phyloP scores from a whole-genome alignment of 169 alveolate species.

The Babesia gibsoni region DNA sequence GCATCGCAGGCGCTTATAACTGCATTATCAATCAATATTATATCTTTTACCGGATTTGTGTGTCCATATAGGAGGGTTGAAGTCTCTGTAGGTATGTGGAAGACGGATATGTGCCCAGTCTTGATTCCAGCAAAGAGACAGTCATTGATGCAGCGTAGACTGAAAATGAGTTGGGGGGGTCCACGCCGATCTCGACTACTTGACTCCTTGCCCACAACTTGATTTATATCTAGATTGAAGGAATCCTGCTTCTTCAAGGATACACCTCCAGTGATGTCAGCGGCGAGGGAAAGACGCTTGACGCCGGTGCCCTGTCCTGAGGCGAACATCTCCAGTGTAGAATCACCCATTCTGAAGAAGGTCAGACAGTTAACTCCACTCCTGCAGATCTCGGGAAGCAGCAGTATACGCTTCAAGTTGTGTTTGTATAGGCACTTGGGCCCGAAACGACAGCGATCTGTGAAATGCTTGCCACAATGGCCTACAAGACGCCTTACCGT shows the following conservation, averaged over 20 bases:
- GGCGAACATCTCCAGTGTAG: conserved; percentile 47
- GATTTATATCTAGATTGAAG: conserved; percentile 14
- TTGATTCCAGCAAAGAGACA: conserved; percentile 55
- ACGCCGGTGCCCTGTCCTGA: conserved; percentile 49
- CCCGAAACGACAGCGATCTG: conserved; percentile 66
- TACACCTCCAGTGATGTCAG: conserved; percentile 40
- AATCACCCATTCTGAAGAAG: conserved; percentile 25
- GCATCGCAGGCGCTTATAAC: conserved; percentile 54
- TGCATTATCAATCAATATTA: conserved; percentile 42
- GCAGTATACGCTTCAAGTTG: conserved; percentile 25
- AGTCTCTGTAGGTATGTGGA: conserved; percentile 61
- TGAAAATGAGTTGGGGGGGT: conserved; percentile 32
- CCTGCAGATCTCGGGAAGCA: conserved; percentile 31
- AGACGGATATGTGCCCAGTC: conserved; percentile 60
- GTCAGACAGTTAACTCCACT: conserved; percentile 47
- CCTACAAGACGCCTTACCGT: conserved; percentile 12
- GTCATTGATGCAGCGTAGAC: conserved; percentile 57
- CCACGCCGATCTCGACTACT: conserved; percentile 10
- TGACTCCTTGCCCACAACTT: conserved; percentile 2
- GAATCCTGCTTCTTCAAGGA: conserved; percentile 30
- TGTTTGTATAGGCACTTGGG: conserved; percentile 51
- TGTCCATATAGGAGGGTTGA: conserved; percentile 63
- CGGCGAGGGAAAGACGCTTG: conserved; percentile 33
- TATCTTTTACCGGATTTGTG: conserved; percentile 32
- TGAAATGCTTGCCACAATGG: neutral